phyloP scores from a whole-genome alignment of 2,329 filamentous ascomycete species.

The Pseudocercospora pini-densiflorae region DNA sequence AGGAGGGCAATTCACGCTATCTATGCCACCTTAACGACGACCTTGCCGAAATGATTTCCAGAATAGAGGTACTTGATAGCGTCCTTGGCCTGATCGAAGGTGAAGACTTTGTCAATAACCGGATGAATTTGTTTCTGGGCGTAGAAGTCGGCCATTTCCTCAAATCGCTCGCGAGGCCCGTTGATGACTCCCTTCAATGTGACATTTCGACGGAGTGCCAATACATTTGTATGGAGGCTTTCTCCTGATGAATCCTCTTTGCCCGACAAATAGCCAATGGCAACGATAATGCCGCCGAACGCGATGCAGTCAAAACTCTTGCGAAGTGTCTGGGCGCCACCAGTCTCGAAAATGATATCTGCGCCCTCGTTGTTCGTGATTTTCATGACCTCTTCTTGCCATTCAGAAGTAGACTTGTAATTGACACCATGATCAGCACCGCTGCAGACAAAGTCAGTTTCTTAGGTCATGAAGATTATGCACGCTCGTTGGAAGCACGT shows the following conservation, averaged over 20 bases:
- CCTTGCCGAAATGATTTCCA: constrained; percentile 46
- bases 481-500: constrained; percentile 59
- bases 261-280: constrained; percentile 51
- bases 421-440: constrained; percentile 66
- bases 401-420: constrained; percentile 62
- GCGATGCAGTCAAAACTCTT: constrained; percentile 50
- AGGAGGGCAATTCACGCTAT: neutral
- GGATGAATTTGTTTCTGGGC: constrained; percentile 47
- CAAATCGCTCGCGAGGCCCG: constrained; percentile 60
- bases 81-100: constrained; percentile 42
- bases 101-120: constrained; percentile 47
- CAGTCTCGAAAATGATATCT: constrained; percentile 58
- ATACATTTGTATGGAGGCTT: constrained; percentile 64
- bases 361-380: constrained; percentile 52
- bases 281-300: constrained; percentile 48
- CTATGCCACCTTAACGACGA: constrained; percentile 37
- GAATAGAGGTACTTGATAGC: constrained; percentile 43
- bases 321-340: constrained; percentile 56
- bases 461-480: neutral
- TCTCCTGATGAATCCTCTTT: constrained; percentile 62
- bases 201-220: constrained; percentile 56
- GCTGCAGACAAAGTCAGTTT: neutral
- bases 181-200: constrained; percentile 62
- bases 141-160: constrained; percentile 50
- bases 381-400: constrained; percentile 62